Evolutionary conservation across 1,284 basidiomycete species (phyloP).

Genomic region (Paramarasmius palmivorus): DNA sequence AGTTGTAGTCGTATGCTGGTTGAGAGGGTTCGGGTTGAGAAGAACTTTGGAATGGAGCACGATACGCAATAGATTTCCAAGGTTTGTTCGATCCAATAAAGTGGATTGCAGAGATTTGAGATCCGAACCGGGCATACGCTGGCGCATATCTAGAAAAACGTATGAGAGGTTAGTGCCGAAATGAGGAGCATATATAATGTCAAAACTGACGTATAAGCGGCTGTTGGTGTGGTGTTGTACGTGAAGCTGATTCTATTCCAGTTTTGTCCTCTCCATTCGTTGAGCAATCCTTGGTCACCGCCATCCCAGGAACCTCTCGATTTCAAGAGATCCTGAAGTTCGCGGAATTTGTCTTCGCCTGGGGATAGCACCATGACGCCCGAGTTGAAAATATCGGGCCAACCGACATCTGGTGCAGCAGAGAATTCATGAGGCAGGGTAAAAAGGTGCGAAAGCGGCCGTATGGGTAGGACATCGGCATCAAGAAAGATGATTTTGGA

Average conservation of each 20-base stretch:
- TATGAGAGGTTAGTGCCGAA: conserved; percentile 15
- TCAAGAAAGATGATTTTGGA: conserved; percentile 93
- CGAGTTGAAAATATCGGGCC: conserved; percentile 99
- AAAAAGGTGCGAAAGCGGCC: conserved; percentile 89
- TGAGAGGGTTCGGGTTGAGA: conserved; percentile 30
- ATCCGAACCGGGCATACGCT: conserved; percentile 91
- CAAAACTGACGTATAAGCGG: conserved; percentile 85
- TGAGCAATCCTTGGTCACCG: conserved; percentile 94
- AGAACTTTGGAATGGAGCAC: conserved; percentile 48
- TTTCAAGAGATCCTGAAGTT: conserved; percentile 69
- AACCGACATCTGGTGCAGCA: conserved; percentile 94
- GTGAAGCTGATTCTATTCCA: conserved; percentile 95
- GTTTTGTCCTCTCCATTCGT: conserved; percentile 86
- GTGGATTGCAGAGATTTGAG: conserved; percentile 87
- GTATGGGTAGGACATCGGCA: conserved; percentile 91
- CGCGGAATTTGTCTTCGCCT: conserved; percentile 78
- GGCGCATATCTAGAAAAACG: conserved; percentile 77
- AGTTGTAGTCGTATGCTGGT: conserved; percentile 70
- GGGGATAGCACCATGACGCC: conserved; percentile 91
- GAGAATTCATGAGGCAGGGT: conserved; percentile 75
- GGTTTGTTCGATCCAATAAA: conserved; percentile 96
- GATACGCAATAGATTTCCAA: conserved; percentile 76
- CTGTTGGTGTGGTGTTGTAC: conserved; percentile 98
- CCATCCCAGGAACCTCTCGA: conserved; percentile 93
- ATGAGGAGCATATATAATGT: conserved; percentile 18